Evolutionary conservation across 2,329 filamentous ascomycete species (phyloP).

Genomic region (Pseudogymnoascus sp.): DNA sequence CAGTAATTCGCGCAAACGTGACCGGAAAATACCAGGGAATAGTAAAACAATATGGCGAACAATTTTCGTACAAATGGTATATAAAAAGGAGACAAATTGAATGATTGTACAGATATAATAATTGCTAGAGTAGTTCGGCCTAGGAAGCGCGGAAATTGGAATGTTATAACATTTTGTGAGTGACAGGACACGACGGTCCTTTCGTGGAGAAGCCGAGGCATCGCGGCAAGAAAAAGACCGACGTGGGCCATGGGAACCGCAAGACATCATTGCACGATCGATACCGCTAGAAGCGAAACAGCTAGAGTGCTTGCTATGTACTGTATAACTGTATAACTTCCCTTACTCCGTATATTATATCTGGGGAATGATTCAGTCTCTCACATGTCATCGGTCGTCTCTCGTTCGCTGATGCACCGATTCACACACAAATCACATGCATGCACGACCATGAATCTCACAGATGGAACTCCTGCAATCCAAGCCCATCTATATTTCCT

Average conservation of each 20-base stretch:
- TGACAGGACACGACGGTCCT: not conserved
- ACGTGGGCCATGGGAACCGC: not conserved
- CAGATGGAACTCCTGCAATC: not conserved
- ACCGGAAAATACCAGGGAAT: not conserved
- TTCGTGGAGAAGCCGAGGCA: conserved; percentile 6
- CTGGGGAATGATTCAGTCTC: not conserved
- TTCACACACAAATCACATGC: not conserved
- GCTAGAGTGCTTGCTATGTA: not conserved
- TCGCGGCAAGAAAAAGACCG: not conserved
- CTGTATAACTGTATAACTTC: not conserved
- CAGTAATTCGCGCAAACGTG: conserved; percentile 6
- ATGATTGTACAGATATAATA: not conserved
- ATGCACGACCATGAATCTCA: not conserved
- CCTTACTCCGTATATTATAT: not conserved
- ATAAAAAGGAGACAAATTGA: not conserved
- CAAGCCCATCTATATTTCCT: not conserved
- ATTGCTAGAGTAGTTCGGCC: not conserved
- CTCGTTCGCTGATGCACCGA: not conserved
- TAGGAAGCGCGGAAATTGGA: not conserved
- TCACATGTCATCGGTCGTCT: not conserved
- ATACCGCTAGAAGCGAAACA: not conserved
- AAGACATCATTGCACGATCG: not conserved
- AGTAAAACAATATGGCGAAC: not conserved
- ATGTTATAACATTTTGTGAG: conserved; percentile 1
- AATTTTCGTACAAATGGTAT: conserved; percentile 9